Evolutionary conservation across 2,329 filamentous ascomycete species (phyloP), one percentile per base, ranked within the genome.

Genomic region (Diaporthe amygdali): DNA sequence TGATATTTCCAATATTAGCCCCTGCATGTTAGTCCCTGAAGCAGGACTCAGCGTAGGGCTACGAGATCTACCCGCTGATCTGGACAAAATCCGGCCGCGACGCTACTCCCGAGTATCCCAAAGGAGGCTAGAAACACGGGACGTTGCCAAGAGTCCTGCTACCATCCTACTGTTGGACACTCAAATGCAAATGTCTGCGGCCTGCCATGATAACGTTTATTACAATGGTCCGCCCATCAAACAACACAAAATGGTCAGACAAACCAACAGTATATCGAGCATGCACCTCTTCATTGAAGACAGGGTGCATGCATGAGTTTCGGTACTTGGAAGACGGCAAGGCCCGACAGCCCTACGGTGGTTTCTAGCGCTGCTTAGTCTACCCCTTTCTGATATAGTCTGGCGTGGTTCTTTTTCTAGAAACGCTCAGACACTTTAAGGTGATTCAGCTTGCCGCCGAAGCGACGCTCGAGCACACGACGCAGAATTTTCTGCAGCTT

Each of bases 291-390:
- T n/a, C n/a, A n/a, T n/a, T 27, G 17, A 15, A 17, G 32, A 25
- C 30, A 12, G 14, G 6, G 10, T 12, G 12, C 30, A 34, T 44
- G 37, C 37, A 30, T 37, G 37, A 1, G 10, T 17, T 37, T 49
- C 59, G 59, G 59, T 22, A 63, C 6, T 34, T 63, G 56, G 27
- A 46, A 20, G 27, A 46, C 59, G 59, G 59, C 41, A 47, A 15
- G 59, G 30, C 41, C 59, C 59, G 59, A 30, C 59, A 63, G 59
- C 59, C 59, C 59, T 63, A 63, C 14, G 41, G 41, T 63, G 46
- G 41, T n/a, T 63, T 46, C 41, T 47, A 46, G 41, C 14, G n/a
- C 20, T 1, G 20, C 5, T 27, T 6, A 34, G 30, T 30, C 3
- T 47, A 15, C 6, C 27, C 41, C 9, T 17, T 25, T 34, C 22